Percentiles rank a stretch among this genome's conserved stretches.
These are phyloP conservation scores for Salmacisia buchloeana DNA, from an alignment of 1,284 basidiomycete genomes.

Conservation along the genomic window DNA sequence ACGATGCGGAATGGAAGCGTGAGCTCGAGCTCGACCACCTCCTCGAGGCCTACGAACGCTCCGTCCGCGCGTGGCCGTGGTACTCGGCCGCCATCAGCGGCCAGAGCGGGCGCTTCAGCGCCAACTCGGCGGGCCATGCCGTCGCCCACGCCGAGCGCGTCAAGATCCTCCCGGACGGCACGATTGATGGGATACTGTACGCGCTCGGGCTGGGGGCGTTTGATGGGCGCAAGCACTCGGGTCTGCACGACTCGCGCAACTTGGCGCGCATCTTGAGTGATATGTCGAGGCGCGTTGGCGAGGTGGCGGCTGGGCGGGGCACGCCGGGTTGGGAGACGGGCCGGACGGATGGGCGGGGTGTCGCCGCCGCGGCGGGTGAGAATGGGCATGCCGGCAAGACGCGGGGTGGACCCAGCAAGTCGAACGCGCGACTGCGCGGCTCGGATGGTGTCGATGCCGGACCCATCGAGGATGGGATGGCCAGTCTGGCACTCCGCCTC, in stretches of 20 bases:
- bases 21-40: not conserved
- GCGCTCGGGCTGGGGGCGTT: conserved; percentile 30
- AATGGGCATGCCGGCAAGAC: not conserved
- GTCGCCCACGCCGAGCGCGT: conserved; percentile 2
- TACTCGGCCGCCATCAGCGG: conserved; percentile 10
- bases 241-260: conserved; percentile 54
- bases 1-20: not conserved
- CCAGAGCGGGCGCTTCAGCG: not conserved
- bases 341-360: not conserved
- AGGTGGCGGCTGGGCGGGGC: not conserved
- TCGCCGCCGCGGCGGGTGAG: not conserved
- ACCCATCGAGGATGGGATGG: not conserved
- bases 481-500: not conserved
- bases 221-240: conserved; percentile 54
- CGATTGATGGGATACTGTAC: conserved; percentile 29
- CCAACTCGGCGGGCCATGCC: not conserved
- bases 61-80: conserved; percentile 1
- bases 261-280: conserved; percentile 47
- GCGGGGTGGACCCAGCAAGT: not conserved
- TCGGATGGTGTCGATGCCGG: not conserved
- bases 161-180: conserved; percentile 17
- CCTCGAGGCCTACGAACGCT: not conserved
- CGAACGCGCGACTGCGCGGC: not conserved
- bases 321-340: not conserved
- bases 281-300: not conserved